Conservation (phyloP, 148 eudicot species). For the Linanthus parryae region DNA sequence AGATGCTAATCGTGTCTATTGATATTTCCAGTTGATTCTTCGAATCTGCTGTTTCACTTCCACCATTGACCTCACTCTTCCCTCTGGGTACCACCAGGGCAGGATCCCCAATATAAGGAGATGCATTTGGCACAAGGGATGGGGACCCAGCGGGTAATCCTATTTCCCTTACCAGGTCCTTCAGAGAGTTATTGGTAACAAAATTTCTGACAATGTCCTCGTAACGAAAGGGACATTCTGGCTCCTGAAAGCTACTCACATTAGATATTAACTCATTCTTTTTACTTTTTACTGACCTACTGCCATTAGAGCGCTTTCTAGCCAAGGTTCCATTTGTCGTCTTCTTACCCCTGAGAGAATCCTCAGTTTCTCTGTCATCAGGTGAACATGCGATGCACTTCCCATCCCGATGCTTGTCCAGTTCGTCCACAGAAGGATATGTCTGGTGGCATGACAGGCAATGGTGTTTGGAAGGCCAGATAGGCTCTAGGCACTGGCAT, state of each 20-base stretch:
- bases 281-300: conserved; percentile 12
- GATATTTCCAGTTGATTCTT: conserved; percentile 7
- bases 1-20: conserved; percentile 3
- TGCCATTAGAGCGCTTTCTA: conserved; percentile 10
- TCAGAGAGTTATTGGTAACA: conserved; percentile 24
- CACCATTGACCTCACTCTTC: conserved; percentile 7
- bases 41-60: conserved; percentile 1
- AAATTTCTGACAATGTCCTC: conserved; percentile 36
- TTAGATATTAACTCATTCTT: conserved; percentile 10
- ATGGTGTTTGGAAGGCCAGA: conserved; percentile 39
- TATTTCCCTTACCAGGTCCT: conserved; percentile 30
- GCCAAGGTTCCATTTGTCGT: conserved; percentile 8
- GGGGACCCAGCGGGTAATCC: conserved; percentile 35
- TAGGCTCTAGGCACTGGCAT: conserved; percentile 43
- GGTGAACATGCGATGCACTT: too few species aligned
- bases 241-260: conserved; percentile 9
- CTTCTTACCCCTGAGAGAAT: conserved; percentile 21
- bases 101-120: conserved; percentile 24
- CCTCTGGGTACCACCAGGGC: conserved; percentile 17
- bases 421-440: conserved; percentile 20
- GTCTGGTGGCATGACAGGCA: conserved; percentile 38
- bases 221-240: conserved; percentile 31
- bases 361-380: conserved; percentile 15
- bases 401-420: conserved; percentile 23
- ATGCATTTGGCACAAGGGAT: conserved; percentile 20